Conservation (phyloP, 805 yeast species). For the Nakazawaea laoshanensis region DNA sequence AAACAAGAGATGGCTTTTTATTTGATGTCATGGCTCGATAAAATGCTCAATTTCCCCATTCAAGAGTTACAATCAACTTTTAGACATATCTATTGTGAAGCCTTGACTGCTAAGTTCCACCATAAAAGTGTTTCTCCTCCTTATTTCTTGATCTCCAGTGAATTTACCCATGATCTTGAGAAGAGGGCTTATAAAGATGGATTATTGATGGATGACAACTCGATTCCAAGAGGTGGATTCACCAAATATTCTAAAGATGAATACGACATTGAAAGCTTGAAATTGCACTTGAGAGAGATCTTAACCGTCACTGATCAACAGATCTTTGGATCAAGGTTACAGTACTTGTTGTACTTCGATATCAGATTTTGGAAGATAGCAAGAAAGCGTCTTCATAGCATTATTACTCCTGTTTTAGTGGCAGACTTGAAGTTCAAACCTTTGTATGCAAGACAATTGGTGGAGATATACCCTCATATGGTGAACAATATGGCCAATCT, state of each 20-base stretch:
- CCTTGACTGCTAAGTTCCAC: slow-evolving; percentile 26
- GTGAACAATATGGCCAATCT: slow-evolving; percentile 36
- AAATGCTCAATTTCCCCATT: slow-evolving; percentile 29
- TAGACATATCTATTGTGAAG: slow-evolving; percentile 33
- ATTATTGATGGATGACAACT: slow-evolving; percentile 24
- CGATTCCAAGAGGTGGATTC: slow-evolving; percentile 19
- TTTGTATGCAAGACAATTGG: slow-evolving; percentile 41
- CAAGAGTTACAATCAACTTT: slow-evolving; percentile 26
- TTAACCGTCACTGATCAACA: slow-evolving; percentile 8
- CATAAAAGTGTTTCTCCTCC: slow-evolving; percentile 9
- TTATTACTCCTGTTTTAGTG: slow-evolving; percentile 48
- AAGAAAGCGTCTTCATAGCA: slow-evolving; percentile 38
- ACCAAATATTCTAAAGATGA: slow-evolving; percentile 11
- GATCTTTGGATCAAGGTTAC: slow-evolving; percentile 39
- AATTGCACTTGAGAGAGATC: slow-evolving; percentile 5
- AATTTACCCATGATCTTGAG: not conserved
- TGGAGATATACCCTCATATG: slow-evolving; percentile 44
- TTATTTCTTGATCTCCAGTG: slow-evolving; percentile 1
- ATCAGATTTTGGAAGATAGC: slow-evolving; percentile 45
- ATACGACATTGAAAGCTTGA: slow-evolving; percentile 18
- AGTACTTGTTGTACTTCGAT: slow-evolving; percentile 49
- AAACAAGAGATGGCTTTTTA: slow-evolving; percentile 38
- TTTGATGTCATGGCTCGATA: slow-evolving; percentile 44
- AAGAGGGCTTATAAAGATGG: slow-evolving; percentile 17
- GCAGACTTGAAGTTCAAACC: slow-evolving; percentile 39